Conservation (phyloP, 129 eudicot species). For the Calendula officinalis region DNA sequence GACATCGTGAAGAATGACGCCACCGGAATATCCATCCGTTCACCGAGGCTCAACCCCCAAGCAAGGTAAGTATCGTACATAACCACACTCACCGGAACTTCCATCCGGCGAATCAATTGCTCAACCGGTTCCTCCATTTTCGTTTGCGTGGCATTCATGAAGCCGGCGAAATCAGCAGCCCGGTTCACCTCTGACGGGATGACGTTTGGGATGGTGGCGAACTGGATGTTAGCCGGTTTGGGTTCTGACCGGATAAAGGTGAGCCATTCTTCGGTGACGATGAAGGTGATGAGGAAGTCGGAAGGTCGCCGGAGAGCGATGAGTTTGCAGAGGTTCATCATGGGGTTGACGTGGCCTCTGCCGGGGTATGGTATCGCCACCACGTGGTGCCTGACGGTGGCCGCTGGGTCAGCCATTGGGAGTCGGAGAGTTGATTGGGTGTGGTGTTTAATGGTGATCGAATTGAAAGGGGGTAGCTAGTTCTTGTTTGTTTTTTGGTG, state of each 20-base stretch:
- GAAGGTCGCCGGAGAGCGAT: conserved; percentile 20
- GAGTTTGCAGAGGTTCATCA: conserved; percentile 64
- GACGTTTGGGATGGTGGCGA: conserved; percentile 63
- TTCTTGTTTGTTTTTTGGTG: too few relatives aligned
- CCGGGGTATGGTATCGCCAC: conserved; percentile 77
- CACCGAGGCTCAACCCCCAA: conserved; percentile 50
- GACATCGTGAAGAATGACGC: conserved; percentile 60
- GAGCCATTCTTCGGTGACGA: conserved; percentile 78
- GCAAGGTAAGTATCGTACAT: conserved; percentile 40
- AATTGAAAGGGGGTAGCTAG: too few relatives aligned
- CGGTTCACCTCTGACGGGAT: conserved; percentile 61
- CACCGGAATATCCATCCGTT: conserved; percentile 61
- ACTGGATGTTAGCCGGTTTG: conserved; percentile 38
- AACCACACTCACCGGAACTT: conserved; percentile 34
- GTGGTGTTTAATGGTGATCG: too few relatives aligned
- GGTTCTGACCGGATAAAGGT: conserved; percentile 48
- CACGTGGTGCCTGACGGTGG: conserved; percentile 40
- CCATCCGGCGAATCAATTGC: conserved; percentile 39
- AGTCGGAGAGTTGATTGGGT: too few relatives aligned
- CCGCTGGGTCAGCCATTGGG: conserved; percentile 14
- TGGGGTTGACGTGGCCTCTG: conserved; percentile 73
- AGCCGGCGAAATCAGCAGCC: conserved; percentile 39
- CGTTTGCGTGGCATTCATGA: conserved; percentile 39
- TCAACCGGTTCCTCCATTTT: conserved; percentile 55
- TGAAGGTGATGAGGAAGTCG: conserved; percentile 42